These are phyloP conservation scores for Mycena leptocephala DNA, from an alignment of 768 basidiomycete genomes.

Conservation along the genomic window DNA sequence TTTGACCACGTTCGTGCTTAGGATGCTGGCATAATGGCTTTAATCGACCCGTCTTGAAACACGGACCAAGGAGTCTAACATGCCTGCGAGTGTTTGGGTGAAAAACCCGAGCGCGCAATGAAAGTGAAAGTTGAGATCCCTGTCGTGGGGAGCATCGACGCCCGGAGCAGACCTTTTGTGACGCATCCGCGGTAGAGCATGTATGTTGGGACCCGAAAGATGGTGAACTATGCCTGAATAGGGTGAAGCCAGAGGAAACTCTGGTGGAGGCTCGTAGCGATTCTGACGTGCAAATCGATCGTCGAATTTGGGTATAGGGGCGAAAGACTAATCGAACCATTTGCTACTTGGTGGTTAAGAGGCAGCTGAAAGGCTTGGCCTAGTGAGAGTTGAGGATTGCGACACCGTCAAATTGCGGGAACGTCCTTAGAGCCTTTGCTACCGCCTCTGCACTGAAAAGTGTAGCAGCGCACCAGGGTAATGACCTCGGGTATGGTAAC, in stretches of 20 bases:
- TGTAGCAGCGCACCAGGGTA: slow-evolving; percentile 26
- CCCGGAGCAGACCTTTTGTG: slow-evolving; percentile 83
- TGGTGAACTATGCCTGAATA: slow-evolving; percentile 93
- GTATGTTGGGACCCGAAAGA: slow-evolving; percentile 92
- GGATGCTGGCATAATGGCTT: no score
- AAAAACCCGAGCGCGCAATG: no score
- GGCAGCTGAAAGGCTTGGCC: neutral
- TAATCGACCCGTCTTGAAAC: no score
- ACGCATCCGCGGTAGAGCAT: slow-evolving; percentile 87
- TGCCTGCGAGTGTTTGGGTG: no score
- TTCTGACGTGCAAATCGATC: slow-evolving; percentile 98
- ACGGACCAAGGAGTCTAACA: no score
- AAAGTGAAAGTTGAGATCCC: no score
- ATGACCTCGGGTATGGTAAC: slow-evolving; percentile 34
- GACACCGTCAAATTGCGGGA: no score
- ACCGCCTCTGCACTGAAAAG: slow-evolving; percentile 17
- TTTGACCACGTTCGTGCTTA: no score
- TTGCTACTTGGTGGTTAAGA: no score
- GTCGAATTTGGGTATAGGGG: slow-evolving; percentile 97
- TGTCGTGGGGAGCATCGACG: slow-evolving; percentile 80
- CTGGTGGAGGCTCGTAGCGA: slow-evolving; percentile 71
- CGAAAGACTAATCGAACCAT: slow-evolving; percentile 97
- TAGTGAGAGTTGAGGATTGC: no score
- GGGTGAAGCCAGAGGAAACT: slow-evolving; percentile 88
- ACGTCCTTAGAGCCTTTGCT: no score